These are phyloP conservation scores for Aechmea fasciata DNA, from an alignment of 176 grass and related monocot species.

Conservation along the genomic window DNA sequence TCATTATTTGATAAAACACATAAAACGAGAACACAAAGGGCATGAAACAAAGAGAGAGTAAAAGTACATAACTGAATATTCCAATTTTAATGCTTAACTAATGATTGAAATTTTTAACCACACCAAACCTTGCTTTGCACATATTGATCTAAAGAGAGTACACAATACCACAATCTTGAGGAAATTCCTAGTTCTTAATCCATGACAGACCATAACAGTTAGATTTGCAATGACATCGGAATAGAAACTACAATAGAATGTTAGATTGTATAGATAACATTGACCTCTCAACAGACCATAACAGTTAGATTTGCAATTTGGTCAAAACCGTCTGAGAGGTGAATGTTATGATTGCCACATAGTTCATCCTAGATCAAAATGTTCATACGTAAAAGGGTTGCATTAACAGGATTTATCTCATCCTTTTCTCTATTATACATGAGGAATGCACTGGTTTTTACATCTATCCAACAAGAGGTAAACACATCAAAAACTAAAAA, in stretches of 20 bases:
- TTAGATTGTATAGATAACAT: neutral
- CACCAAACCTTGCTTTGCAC: conserved; percentile 6
- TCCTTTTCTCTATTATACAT: neutral
- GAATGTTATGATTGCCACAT: neutral
- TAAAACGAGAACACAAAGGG: conserved; percentile 13
- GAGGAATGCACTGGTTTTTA: too few species aligned
- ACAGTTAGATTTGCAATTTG: neutral
- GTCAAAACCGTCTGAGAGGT: neutral
- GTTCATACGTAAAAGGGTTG: neutral
- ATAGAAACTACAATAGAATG: neutral
- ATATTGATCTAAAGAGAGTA: conserved; percentile 95
- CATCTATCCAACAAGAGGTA: too few species aligned
- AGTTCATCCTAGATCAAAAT: neutral
- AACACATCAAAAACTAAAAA: neutral
- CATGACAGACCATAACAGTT: too few species aligned
- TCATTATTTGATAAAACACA: neutral
- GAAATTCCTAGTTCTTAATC: conserved; percentile 89
- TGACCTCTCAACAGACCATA: neutral
- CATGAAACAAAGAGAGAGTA: conserved; percentile 7
- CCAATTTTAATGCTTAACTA: neutral
- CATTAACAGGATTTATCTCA: neutral
- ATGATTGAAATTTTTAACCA: neutral
- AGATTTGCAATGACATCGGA: neutral
- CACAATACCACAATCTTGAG: conserved; percentile 97
- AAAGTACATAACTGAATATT: neutral